A percentile compares a stretch with the other conserved stretches of the same genome.
Evolutionary conservation across 192 early-diverging fungal species (phyloP).

Genomic region (Podila verticillata): DNA sequence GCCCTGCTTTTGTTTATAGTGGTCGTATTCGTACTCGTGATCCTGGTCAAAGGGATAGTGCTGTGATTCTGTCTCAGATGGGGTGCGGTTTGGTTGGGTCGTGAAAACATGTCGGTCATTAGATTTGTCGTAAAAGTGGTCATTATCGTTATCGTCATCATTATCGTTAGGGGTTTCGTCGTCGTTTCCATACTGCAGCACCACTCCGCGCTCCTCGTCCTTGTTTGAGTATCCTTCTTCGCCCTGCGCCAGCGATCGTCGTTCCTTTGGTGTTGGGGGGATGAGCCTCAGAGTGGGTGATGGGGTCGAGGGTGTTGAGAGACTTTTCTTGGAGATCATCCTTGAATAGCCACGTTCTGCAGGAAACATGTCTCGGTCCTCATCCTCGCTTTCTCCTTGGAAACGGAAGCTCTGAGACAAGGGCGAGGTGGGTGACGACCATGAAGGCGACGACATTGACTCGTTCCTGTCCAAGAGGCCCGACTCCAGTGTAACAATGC

Average conservation of each 20-base stretch:
- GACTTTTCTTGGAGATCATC: neutral
- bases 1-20: neutral
- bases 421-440: constrained; percentile 18
- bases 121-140: constrained; percentile 22
- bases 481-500: constrained; percentile 34
- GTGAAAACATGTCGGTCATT: neutral
- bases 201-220: constrained; percentile 1
- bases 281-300: constrained; percentile 41
- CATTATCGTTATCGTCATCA: constrained; percentile 10
- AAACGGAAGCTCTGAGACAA: neutral
- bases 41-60: neutral
- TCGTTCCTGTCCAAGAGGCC: constrained; percentile 30
- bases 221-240: neutral
- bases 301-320: constrained; percentile 30
- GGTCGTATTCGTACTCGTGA: constrained; percentile 8
- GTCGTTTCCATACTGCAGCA: neutral
- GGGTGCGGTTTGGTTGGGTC: constrained; percentile 4
- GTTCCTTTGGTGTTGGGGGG: constrained; percentile 41
- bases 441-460: constrained; percentile 19
- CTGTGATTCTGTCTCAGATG: neutral
- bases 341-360: neutral
- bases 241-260: neutral
- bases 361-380: constrained; percentile 3
- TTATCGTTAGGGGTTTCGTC: constrained; percentile 5
- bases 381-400: constrained; percentile 2